These are phyloP conservation scores for Suillus variegatus DNA, from an alignment of 768 basidiomycete genomes.

Conservation along the genomic window DNA sequence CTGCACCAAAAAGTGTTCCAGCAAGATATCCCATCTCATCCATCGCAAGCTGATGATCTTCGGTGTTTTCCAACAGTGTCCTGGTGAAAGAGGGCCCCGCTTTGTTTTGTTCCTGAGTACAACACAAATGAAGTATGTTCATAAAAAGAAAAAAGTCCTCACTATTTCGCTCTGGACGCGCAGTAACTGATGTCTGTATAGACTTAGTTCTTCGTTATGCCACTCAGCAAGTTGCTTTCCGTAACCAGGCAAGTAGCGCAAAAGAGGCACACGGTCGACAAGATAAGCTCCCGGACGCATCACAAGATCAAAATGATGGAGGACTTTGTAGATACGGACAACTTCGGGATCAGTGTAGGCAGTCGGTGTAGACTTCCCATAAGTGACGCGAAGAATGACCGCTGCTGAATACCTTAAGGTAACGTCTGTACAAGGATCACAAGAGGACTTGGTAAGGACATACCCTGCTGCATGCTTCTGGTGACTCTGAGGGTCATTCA, in stretches of 20 bases:
- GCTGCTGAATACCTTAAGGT: constrained; percentile 13
- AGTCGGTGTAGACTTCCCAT: constrained; percentile 18
- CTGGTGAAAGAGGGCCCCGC: constrained; percentile 41
- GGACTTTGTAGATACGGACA: constrained; percentile 18
- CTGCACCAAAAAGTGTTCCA: constrained; percentile 60
- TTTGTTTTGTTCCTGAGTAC: constrained; percentile 4
- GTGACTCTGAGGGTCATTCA: constrained; percentile 27
- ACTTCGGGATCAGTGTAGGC: constrained; percentile 13
- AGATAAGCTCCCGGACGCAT: constrained; percentile 49
- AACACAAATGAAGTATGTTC: not conserved
- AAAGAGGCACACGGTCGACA: constrained; percentile 51
- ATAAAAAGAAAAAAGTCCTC: not conserved
- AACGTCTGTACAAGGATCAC: constrained; percentile 22
- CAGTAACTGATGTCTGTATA: constrained; percentile 51
- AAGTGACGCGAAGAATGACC: constrained; percentile 13
- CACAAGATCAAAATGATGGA: constrained; percentile 24
- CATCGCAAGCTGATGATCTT: constrained; percentile 47
- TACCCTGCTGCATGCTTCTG: constrained; percentile 31
- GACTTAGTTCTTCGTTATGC: constrained; percentile 48
- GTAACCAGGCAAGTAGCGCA: constrained; percentile 53
- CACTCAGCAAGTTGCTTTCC: constrained; percentile 51
- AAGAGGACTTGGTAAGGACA: constrained; percentile 28
- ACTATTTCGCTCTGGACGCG: constrained; percentile 45
- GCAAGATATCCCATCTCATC: constrained; percentile 56
- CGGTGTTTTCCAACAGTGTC: constrained; percentile 51